Conservation (phyloP, 371 early-diverging fungal species). For the Mucor plumbeus region DNA sequence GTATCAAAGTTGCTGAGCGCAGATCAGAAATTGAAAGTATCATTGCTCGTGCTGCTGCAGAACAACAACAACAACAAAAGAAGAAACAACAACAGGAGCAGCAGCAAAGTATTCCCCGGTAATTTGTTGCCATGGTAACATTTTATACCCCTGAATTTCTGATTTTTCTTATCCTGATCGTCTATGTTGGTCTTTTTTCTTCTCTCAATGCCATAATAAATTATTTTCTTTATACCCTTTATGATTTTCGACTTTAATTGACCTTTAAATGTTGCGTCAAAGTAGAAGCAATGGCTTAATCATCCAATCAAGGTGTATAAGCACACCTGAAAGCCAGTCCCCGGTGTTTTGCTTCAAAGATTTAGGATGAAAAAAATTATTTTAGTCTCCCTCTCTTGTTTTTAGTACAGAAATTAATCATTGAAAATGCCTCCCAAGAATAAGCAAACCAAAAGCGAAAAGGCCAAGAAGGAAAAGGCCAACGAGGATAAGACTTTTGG, state of each 20-base stretch:
- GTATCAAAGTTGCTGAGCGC: constrained; percentile 34
- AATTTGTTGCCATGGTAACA: background rate
- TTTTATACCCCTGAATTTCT: background rate
- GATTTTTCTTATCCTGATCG: background rate
- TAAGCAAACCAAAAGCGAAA: constrained; percentile 60
- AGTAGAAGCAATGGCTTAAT: too few relatives aligned
- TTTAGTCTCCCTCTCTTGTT: constrained; percentile 10
- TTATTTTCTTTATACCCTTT: background rate
- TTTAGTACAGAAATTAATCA: background rate
- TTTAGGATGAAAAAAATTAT: constrained; percentile 7
- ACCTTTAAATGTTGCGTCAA: too few relatives aligned
- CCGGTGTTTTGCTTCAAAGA: constrained; percentile 1
- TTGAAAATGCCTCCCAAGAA: constrained; percentile 82
- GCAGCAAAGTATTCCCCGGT: background rate
- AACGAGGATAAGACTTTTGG: constrained; percentile 99
- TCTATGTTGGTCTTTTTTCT: background rate
- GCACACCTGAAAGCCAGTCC: constrained; percentile 6
- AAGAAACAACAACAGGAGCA: constrained; percentile 5
- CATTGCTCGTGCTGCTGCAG: constrained; percentile 35
- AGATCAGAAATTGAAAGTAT: constrained; percentile 40
- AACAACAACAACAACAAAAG: constrained; percentile 12
- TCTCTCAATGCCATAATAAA: too few relatives aligned
- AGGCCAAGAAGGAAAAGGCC: constrained; percentile 81
- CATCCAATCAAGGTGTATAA: background rate
- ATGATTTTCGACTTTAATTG: background rate